Percentiles rank a stretch among this genome's conserved stretches.
Evolutionary conservation across 768 basidiomycete genomes (phyloP).

Genomic region (Macrolepiota albuminosa): DNA sequence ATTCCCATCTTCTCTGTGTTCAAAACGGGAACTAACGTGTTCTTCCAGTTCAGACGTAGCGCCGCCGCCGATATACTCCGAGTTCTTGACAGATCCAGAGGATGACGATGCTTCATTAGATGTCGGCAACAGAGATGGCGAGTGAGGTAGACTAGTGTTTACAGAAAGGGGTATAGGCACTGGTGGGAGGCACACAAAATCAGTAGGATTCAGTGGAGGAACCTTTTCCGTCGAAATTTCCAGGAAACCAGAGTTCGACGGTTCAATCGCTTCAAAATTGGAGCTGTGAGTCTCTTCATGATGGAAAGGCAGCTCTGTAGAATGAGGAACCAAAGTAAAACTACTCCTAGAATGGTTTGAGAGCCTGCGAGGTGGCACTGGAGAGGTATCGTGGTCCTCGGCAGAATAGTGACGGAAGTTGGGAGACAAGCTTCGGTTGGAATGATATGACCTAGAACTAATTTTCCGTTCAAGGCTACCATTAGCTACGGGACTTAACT

Average conservation of each 20-base stretch:
- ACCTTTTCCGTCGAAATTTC: background rate
- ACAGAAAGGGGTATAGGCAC: slow-evolving; percentile 13
- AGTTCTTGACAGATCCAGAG: slow-evolving; percentile 6
- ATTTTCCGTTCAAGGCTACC: background rate
- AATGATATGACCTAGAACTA: slow-evolving; percentile 1
- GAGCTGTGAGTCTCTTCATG: background rate
- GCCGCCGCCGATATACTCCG: slow-evolving; percentile 6
- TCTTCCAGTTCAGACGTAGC: slow-evolving; percentile 18
- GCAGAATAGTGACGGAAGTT: slow-evolving; percentile 32
- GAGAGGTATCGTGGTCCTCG: slow-evolving; percentile 7
- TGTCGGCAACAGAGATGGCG: background rate
- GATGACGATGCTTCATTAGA: background rate
- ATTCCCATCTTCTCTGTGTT: slow-evolving; percentile 56
- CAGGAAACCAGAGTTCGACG: background rate
- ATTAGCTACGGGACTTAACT: background rate
- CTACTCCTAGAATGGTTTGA: slow-evolving; percentile 9
- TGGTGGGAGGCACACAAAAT: slow-evolving; percentile 39
- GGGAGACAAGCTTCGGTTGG: slow-evolving; percentile 7
- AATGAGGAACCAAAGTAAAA: slow-evolving; percentile 8
- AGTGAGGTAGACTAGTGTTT: background rate
- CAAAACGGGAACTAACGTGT: slow-evolving; percentile 57
- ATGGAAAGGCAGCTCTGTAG: background rate
- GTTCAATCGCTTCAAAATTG: background rate
- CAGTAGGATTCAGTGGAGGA: slow-evolving; percentile 34
- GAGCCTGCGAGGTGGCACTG: slow-evolving; percentile 14